A percentile compares a stretch with the other conserved stretches of the same genome.
phyloP scores from a whole-genome alignment of 2,329 filamentous ascomycete genomes.

The Didymella exigua region DNA sequence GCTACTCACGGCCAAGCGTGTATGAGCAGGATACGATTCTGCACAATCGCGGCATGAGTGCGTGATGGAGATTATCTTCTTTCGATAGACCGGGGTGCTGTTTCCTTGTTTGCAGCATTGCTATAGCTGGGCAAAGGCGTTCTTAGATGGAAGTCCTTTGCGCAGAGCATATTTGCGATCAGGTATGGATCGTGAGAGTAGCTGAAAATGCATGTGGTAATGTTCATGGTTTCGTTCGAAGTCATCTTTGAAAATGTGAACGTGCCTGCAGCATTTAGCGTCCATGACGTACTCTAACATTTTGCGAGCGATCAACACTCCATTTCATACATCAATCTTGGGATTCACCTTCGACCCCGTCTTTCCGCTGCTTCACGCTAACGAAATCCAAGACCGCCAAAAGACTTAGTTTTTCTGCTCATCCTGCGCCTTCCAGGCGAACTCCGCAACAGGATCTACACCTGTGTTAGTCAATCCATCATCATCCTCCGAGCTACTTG shows the following conservation, averaged over 20 bases:
- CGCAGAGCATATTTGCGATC: constrained; percentile 10
- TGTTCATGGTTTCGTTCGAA: neutral
- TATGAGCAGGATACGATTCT: constrained; percentile 1
- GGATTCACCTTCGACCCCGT: too few species aligned
- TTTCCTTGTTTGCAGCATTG: constrained; percentile 18
- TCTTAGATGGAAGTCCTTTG: constrained; percentile 19
- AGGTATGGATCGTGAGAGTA: constrained; percentile 4
- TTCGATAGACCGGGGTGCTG: constrained; percentile 12
- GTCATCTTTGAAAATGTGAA: neutral
- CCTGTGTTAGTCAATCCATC: too few species aligned
- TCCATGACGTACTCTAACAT: neutral
- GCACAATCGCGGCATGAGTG: neutral
- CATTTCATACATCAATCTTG: too few species aligned
- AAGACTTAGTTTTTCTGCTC: too few species aligned
- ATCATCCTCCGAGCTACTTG: too few species aligned
- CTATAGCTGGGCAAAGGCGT: constrained; percentile 18
- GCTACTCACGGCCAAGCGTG: constrained; percentile 1
- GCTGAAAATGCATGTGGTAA: constrained; percentile 19
- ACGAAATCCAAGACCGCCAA: too few species aligned
- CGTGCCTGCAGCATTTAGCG: neutral
- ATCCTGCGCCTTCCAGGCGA: too few species aligned
- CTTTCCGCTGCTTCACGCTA: too few species aligned
- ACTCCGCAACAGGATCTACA: too few species aligned
- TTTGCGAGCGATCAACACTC: too few species aligned
- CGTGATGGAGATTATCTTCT: neutral